Evolutionary conservation across 495 filamentous ascomycete genomes (phyloP), one percentile per base, ranked within the genome.

Genomic region (Xylona heveae): DNA sequence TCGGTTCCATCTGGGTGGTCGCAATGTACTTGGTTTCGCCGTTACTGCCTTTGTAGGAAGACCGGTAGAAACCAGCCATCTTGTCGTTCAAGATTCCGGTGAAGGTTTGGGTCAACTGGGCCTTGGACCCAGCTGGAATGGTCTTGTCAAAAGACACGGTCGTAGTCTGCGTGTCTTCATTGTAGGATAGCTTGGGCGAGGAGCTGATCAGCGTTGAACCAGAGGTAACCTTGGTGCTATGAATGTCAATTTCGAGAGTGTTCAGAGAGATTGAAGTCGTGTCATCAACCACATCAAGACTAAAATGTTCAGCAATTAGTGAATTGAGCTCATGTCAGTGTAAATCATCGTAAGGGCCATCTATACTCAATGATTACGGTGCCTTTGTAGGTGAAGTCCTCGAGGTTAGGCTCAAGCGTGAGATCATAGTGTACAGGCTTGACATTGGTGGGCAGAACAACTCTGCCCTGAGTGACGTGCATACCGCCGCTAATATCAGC

Each of bases 201-300:
- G 66, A 60, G 46, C 61, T 57, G 35, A 49, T 38, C 13, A 38
- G 29, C 8, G 56, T 54, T 5, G 58, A 62, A 19, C 52, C 68
- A 21, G 62, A 63, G 12, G 50, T 57, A 42, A 97, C 53, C 28
- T 63, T 68, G 39, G 75, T 77, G 36, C 60, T 69, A 47, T 85
- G 71, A 41, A 94, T 78, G 16, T 85, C 69, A 42, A 97, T 61
- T 43, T 94, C 77, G 40, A 81, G 57, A 32, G 78, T 73, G 52
- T 97, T 91, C 39, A 97, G 67, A 22, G 81, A 71, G 45, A 97
- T 73, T 16, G 78, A 81, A 41, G 61, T 80, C 39, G 79, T 77
- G 42, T 88, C 77, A 47, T 93, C 80, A 36, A 62, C 60, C 22
- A 94, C 74, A 46, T 92, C 75, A 43, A 97, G 68, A 41, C 49